Base-by-base conservation (phyloP, 345 rosid genomes). In the Carallia pectinifolia region DNA sequence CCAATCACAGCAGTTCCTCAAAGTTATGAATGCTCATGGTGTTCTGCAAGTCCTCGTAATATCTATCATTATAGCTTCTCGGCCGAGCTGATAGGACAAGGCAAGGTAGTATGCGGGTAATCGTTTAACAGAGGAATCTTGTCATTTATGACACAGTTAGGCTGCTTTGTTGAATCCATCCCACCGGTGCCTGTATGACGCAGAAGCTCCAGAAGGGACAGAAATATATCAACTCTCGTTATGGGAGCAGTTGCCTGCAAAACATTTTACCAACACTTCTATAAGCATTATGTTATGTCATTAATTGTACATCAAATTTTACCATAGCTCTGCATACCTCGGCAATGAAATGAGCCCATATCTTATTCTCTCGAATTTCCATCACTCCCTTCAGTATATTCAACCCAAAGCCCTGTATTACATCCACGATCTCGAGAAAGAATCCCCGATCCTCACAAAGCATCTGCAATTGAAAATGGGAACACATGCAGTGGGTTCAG, bases 301-400 rank as follows among this genome's bases (percentile, higher is more conserved):
- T 23, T 50, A 29, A 44, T 16, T 38, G 27, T 9, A 33, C 19
- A 27, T 62, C 50, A 6, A 33, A 31, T 50, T 16, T 44, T 6
- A 5, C 8, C 17, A 19, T 15, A 66, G 67, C 31, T 23, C 5
- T 54, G 29, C 19, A 72, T 80, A 89, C 99, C 90, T 90, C 97
- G 2, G 92, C 92, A 12, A 89, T 83, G 79, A 95, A 90, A 65
- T 77, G 97, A 16, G 94, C 84, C 99, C 97, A 92, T 48, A 90
- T 82, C 73, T 82, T 87, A 61, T 81, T 78, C n/a, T 82, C 79
- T 70, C 84, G 79, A 61, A 71, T 74, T 72, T 89, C 97, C 92
- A 89, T 87, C 47, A 83, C 84, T 75, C 99, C 99, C 78, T 90
- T 90, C 83, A 89, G 58, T 69, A 95, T 85, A 66, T 86, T 84